A percentile compares a stretch with the other conserved stretches of the same genome.
phyloP scores from a whole-genome alignment of 768 basidiomycete genomes.

The Sarcomyxa edulis region DNA sequence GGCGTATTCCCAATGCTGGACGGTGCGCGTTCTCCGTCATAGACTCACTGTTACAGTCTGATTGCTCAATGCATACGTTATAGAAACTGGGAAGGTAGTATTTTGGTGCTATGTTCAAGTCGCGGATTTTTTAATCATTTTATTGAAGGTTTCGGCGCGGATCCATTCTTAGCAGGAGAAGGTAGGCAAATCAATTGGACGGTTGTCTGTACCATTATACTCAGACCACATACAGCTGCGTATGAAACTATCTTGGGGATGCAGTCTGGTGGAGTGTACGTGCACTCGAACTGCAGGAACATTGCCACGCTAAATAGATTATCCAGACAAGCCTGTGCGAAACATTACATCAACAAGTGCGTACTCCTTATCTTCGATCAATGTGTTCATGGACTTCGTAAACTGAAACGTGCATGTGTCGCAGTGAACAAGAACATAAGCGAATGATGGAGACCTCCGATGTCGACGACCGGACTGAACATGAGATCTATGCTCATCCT shows the following conservation, averaged over 20 bases:
- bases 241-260: conserved; percentile 82
- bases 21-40: too few species aligned
- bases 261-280: conserved; percentile 71
- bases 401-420: background rate
- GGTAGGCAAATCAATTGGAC: conserved; percentile 1
- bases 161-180: conserved; percentile 84
- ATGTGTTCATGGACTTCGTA: background rate
- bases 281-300: too few species aligned
- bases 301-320: too few species aligned
- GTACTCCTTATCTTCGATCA: conserved; percentile 16
- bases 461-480: conserved; percentile 76
- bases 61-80: too few species aligned
- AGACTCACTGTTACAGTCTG: too few species aligned
- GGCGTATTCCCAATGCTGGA: conserved; percentile 29
- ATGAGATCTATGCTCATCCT: conserved; percentile 69
- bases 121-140: too few species aligned
- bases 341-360: conserved; percentile 76
- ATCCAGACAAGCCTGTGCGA: conserved; percentile 87
- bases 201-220: background rate
- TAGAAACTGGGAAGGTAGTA: conserved; percentile 92
- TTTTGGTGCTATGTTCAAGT: too few species aligned
- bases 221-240: conserved; percentile 24
- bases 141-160: conserved; percentile 93
- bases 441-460: conserved; percentile 55
- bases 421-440: conserved; percentile 67